Base-by-base conservation (phyloP, 495 filamentous ascomycete genomes). In the Delitschia confertaspora region DNA sequence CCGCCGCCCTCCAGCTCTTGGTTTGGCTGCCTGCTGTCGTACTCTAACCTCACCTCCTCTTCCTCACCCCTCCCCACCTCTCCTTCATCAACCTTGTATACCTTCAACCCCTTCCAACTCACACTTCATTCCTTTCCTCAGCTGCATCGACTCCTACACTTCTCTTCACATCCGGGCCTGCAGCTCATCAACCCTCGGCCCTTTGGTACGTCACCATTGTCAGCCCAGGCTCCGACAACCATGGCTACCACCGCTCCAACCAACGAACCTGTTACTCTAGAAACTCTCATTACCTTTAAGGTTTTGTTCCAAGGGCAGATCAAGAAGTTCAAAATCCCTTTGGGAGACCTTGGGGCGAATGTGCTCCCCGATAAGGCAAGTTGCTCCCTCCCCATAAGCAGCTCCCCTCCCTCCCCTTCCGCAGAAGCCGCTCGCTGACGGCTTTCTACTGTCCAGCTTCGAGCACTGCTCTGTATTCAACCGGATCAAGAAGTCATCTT, bases 251-350 rank as follows among this genome's bases (percentile, higher is more conserved):
- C 42, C 56, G 78, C 76, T 73, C 68, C 75, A 40, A 68, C 68
- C 47, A 63, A 66, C 49, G 63, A 60, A 34, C 61, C 68, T n/a
- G 69, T 76, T 42, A 69, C 69, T 21, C 76, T 76, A 24, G 85
- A 88, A 42, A 88, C 85, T 41, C 65, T 79, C 42, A 82, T 99
- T 57, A 85, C 82, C 38, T 65, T 95, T 64, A 96, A 96, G 68
- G 71, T 95, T 53, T 75, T 74, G 45, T 73, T 82, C 51, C 77
- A 85, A 53, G 82, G 79, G 49, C 62, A 58, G 44, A 82, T 76
- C 52, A 77, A 84, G 37, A 81, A 88, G 57, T 87, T 93, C 68
- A 96, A 93, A 72, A 70, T 99, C 11, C 80, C 86, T 26, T 69
- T 99, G 60, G 76, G 73, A 51, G 91, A 99, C 54, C 74, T 95